These are phyloP conservation scores for Panicum miliaceum DNA, from an alignment of 176 grass and related monocot genomes.

Conservation along the genomic window DNA sequence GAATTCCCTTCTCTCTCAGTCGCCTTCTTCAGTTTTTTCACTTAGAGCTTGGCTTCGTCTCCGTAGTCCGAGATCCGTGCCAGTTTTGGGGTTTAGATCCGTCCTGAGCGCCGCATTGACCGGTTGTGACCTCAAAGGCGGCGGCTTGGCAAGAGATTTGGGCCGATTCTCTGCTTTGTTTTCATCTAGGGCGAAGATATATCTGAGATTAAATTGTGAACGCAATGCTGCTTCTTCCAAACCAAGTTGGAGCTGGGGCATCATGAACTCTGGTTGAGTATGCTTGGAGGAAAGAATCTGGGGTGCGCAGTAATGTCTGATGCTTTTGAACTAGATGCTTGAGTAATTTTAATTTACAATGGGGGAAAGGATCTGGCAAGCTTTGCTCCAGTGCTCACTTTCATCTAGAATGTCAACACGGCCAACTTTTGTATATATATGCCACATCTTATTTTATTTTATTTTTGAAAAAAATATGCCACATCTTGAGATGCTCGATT, in stretches of 20 bases:
- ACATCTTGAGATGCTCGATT: constrained; percentile 5
- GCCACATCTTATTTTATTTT: not conserved
- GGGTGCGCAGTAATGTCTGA: not conserved
- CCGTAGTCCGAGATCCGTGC: constrained; percentile 33
- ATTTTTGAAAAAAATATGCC: no score
- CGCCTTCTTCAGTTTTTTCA: not conserved
- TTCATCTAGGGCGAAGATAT: not conserved
- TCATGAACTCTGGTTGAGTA: not conserved
- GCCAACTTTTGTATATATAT: not conserved
- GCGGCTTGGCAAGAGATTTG: not conserved
- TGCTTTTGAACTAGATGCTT: constrained; percentile 8
- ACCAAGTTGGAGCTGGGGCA: not conserved
- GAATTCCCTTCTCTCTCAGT: not conserved
- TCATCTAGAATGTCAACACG: not conserved
- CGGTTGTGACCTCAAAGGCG: not conserved
- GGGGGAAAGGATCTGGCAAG: not conserved
- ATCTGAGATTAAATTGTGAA: not conserved
- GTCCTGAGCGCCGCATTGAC: constrained; percentile 24
- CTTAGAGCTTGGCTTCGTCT: not conserved
- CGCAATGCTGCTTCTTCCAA: not conserved
- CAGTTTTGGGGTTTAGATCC: constrained; percentile 4
- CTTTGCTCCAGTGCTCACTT: not conserved
- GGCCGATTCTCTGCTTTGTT: no score
- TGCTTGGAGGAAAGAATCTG: not conserved
- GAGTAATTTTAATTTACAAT: not conserved